Evolutionary conservation across 192 early-diverging fungal genomes (phyloP), one percentile per base, ranked within the genome.

Genomic region (Entomortierella chlamydospora): DNA sequence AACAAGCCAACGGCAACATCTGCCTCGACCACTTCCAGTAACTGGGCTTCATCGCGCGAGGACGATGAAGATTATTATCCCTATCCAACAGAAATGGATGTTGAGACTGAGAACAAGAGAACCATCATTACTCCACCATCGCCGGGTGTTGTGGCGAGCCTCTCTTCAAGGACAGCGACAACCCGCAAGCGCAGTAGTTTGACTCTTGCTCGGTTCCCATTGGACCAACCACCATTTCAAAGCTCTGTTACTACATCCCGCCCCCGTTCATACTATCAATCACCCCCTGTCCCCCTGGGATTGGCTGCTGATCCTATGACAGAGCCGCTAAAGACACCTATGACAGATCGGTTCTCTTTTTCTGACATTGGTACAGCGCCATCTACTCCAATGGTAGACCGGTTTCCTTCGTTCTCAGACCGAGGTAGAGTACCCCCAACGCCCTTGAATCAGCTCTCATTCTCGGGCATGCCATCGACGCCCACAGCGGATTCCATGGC

Each of bases 11-110:
- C 47, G 39, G 29, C 34, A 10, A 37, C 34, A 37, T 4, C 34
- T 37, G 34, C 52, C 51, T 37, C 17, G 9, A 47, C 64, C 26
- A 22, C 3, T 1, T 30, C 28, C 34, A 53, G 4, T 9, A 23
- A 23, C 37, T 45, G 42, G 55, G 55, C 55, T 7, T 34, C 59
- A 9, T n/a, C 59, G 18, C 37, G 41, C 4, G 72, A 74, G 6
- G 72, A 66, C 29, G 72, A 74, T 15, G 72, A 74, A 22, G 72
- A 74, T 13, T 20, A 31, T 11, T 74, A 74, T 18, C 72, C 72
- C 20, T 74, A 74, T 41, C 72, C 72, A 0, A 67, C 64, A 0
- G 72, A 74, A 18, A 72, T 72, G 61, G 61, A 72, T 39, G 37
- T 64, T 22, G 70, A 26, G 10, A 55, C 52, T 5, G 45, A 61